phyloP scores from a whole-genome alignment of 2,329 filamentous ascomycete genomes.

The Trematosphaeria pertusa region DNA sequence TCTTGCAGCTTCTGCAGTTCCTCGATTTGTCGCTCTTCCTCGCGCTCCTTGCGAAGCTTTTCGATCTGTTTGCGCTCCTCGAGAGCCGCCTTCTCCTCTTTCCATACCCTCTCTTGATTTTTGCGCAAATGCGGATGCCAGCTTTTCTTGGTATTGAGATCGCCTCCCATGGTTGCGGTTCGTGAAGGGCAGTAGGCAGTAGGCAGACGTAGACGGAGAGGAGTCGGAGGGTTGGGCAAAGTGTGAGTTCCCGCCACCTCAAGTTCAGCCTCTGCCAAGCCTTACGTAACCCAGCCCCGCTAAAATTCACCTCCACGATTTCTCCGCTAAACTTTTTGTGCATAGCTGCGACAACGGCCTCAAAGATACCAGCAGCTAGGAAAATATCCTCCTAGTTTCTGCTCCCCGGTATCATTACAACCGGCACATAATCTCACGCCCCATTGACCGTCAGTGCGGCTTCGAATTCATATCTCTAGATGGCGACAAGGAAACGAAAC shows the following conservation, averaged over 20 bases:
- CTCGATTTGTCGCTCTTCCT: slow-evolving; percentile 90
- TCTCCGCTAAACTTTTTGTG: no score
- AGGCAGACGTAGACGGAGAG: neutral
- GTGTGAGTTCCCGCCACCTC: slow-evolving; percentile 5
- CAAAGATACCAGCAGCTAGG: no score
- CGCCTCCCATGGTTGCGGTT: slow-evolving; percentile 78
- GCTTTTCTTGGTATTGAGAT: slow-evolving; percentile 84
- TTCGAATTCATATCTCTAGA: slow-evolving; percentile 38
- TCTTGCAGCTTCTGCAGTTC: slow-evolving; percentile 91
- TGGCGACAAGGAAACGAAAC: slow-evolving; percentile 74
- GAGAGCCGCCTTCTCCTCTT: slow-evolving; percentile 89
- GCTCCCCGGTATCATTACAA: no score
- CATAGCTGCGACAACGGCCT: no score
- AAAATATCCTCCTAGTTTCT: no score
- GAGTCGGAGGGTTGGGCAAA: neutral
- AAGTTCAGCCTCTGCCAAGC: slow-evolving; percentile 11
- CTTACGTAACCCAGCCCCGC: slow-evolving; percentile 25
- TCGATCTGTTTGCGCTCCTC: slow-evolving; percentile 95
- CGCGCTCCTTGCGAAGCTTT: slow-evolving; percentile 88
- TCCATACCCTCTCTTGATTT: slow-evolving; percentile 90
- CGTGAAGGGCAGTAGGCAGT: neutral
- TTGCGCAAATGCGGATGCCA: slow-evolving; percentile 87
- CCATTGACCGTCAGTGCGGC: neutral
- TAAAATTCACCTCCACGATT: slow-evolving; percentile 34
- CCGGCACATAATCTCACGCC: no score